Evolutionary conservation across 2,329 filamentous ascomycete genomes (phyloP).

Genomic region (Rhynchosporium secalis): DNA sequence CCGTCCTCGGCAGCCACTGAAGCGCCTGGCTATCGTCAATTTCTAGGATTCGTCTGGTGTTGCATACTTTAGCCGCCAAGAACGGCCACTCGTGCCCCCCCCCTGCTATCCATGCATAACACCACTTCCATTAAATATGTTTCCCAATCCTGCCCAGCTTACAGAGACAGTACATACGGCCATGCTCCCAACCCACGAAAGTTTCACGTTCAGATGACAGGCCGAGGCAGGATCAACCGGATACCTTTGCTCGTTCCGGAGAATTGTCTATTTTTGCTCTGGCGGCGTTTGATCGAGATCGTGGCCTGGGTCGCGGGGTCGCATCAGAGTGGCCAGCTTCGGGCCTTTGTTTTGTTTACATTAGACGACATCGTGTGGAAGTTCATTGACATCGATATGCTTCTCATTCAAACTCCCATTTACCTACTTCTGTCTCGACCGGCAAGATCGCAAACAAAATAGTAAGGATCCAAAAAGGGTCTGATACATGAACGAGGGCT

Average conservation of each 20-base stretch:
- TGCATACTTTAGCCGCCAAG: constrained; percentile 24
- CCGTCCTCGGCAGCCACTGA: constrained; percentile 19
- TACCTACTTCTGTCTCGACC: neutral
- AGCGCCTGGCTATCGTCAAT: constrained; percentile 20
- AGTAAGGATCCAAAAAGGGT: neutral
- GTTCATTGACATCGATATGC: neutral
- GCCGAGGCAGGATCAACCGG: constrained; percentile 20
- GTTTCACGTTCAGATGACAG: constrained; percentile 4
- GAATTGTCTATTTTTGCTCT: constrained; percentile 24
- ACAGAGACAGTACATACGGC: neutral
- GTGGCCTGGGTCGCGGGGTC: neutral
- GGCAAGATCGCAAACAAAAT: neutral
- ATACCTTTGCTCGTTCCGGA: constrained; percentile 19
- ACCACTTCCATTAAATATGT: constrained; percentile 11
- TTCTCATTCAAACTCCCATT: neutral
- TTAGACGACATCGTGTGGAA: neutral
- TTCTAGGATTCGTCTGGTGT: constrained; percentile 16
- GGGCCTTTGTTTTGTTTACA: constrained; percentile 11
- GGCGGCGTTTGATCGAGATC: constrained; percentile 14
- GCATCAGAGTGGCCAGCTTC: neutral
- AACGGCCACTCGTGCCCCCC: neutral
- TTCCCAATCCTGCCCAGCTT: constrained; percentile 14
- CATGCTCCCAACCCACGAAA: constrained; percentile 3
- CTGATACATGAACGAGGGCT: neutral
- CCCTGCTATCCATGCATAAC: constrained; percentile 20